Evolutionary conservation across 306 rosid species (phyloP).

Genomic region (Rosa lucieae): DNA sequence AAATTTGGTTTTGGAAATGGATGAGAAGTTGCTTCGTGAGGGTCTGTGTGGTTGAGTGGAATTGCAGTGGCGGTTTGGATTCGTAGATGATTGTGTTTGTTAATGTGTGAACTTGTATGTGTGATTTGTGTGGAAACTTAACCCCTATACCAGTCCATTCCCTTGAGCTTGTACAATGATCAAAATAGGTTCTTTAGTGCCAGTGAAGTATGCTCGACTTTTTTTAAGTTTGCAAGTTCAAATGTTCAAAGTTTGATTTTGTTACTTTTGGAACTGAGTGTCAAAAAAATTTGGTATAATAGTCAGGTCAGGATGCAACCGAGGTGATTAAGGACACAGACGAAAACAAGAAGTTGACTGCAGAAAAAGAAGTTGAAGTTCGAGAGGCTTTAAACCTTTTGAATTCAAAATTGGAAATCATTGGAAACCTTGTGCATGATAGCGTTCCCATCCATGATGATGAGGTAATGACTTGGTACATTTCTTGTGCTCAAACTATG

Average conservation of each 20-base stretch:
- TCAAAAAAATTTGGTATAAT: background rate
- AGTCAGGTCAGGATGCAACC: constrained; percentile 65
- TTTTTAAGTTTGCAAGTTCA: background rate
- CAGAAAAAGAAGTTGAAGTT: constrained; percentile 82
- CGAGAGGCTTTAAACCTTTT: constrained; percentile 46
- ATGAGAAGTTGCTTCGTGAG: background rate
- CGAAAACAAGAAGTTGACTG: constrained; percentile 49
- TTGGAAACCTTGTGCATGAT: constrained; percentile 93
- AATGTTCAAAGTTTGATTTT: background rate
- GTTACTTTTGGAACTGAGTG: constrained; percentile 3
- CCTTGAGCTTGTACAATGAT: background rate
- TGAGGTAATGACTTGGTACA: constrained; percentile 51
- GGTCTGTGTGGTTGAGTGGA: background rate
- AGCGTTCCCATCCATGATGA: constrained; percentile 72
- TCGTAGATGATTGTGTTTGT: background rate
- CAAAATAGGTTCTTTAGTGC: background rate
- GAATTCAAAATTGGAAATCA: constrained; percentile 63
- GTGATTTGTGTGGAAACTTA: background rate
- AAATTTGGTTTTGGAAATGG: background rate
- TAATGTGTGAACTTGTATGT: background rate
- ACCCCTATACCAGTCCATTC: background rate
- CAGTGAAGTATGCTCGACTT: background rate
- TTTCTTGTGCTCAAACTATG: background rate
- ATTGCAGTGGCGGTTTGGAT: background rate
- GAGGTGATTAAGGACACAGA: constrained; percentile 57